These are phyloP conservation scores for Candida buenavistaensis DNA, from an alignment of 1,139 yeast genomes.

Conservation along the genomic window DNA sequence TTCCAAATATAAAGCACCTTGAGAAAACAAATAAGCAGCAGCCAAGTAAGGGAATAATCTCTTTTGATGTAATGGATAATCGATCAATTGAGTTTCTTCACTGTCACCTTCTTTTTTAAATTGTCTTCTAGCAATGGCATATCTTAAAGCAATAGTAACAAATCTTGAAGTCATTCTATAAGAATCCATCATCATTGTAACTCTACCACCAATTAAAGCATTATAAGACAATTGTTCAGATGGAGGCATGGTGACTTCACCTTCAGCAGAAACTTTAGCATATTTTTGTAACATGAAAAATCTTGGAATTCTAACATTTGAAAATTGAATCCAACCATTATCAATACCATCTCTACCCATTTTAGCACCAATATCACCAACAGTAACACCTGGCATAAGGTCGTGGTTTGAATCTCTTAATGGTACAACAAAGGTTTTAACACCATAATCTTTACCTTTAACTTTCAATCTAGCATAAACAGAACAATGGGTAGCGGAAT, in stretches of 20 bases:
- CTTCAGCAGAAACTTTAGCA: slow-evolving; percentile 67
- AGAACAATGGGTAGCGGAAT: slow-evolving; percentile 79
- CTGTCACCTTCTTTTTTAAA: slow-evolving; percentile 44
- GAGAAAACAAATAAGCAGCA: slow-evolving; percentile 68
- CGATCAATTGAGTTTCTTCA: slow-evolving; percentile 62
- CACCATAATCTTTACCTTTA: slow-evolving; percentile 82
- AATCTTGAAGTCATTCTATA: slow-evolving; percentile 75
- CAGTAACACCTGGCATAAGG: slow-evolving; percentile 70
- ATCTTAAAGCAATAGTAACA: slow-evolving; percentile 78
- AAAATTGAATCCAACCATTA: slow-evolving; percentile 91
- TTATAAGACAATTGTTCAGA: slow-evolving; percentile 83
- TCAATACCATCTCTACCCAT: slow-evolving; percentile 90
- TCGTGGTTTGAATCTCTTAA: slow-evolving; percentile 71
- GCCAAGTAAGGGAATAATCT: slow-evolving; percentile 80
- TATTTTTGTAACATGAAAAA: slow-evolving; percentile 78
- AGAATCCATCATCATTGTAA: slow-evolving; percentile 81
- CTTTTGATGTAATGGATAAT: slow-evolving; percentile 83
- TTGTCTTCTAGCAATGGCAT: slow-evolving; percentile 86
- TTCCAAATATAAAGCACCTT: slow-evolving; percentile 64
- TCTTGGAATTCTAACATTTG: slow-evolving; percentile 77
- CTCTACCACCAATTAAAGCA: slow-evolving; percentile 84
- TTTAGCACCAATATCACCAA: slow-evolving; percentile 89
- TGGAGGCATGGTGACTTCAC: slow-evolving; percentile 71
- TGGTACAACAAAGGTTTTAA: slow-evolving; percentile 85
- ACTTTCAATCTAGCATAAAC: slow-evolving; percentile 80